Base-by-base conservation (phyloP, 163 green algal genomes). In the Chlamydomonas reinhardtii region DNA sequence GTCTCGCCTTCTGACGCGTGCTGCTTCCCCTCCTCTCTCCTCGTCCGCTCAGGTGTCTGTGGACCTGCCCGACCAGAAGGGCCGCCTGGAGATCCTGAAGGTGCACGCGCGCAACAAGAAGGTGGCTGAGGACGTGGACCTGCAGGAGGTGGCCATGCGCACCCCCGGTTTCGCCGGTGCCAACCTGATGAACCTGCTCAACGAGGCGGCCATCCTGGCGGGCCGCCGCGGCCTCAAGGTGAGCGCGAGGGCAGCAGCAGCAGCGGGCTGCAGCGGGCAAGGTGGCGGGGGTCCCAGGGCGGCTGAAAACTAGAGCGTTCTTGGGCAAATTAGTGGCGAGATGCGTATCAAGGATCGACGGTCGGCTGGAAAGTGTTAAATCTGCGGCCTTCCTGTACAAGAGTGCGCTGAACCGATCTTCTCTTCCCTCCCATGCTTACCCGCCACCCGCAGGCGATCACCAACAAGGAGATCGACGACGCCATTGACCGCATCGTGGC, bases 141-240 rank as follows among this genome's bases (percentile, higher is more conserved):
- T 99, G 76, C 89, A 97, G 83, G 93, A 96, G 90, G 94, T 99
- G 73, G 96, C 97, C 17, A 87, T 96, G 83, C 87, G 89, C 62
- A 92, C 82, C 0, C 97, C 97, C 29, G 98, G 98, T 62, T 99
- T 99, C 91, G 94, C 94, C 74, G 95, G 91, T 73, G 98, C 98
- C 84, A 98, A 99, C 91, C 92, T 99, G 79, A 94, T 97, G 89
- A 99, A 99, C 95, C 93, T 99, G 89, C 91, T 99, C 82, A 99
- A 99, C 86, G 98, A 99, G 96, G 97, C 98, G 0, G 98, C 97
- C 80, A 99, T 99, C 87, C 92, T 99, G 73, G 94, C 97, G 12
- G 98, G 97, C 16, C 92, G 98, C n/a, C 93, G 97, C 59, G 91
- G 88, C 74, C 79, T 94, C 65, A 82, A 78, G 93, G 88, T 92